phyloP scores from a whole-genome alignment of 495 filamentous ascomycete species.

The Xylaria acuta region DNA sequence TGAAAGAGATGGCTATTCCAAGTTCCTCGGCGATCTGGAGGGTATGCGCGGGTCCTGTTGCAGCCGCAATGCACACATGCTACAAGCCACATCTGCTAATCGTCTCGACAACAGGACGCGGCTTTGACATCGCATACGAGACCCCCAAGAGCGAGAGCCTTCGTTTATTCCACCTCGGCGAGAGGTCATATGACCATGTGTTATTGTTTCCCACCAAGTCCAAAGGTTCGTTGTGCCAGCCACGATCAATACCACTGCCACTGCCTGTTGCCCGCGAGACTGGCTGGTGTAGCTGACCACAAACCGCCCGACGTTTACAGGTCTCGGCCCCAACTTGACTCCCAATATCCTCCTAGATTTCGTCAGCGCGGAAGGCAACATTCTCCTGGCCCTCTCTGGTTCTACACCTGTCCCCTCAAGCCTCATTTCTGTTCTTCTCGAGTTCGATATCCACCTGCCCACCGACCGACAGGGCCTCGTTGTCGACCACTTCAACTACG shows the following conservation, averaged over 20 bases:
- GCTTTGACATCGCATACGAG: conserved; percentile 79
- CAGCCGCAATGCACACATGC: conserved; percentile 1
- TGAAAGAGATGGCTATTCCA: conserved; percentile 80
- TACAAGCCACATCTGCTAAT: conserved; percentile 31
- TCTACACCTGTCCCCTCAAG: conserved; percentile 74
- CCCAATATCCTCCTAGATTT: conserved; percentile 89
- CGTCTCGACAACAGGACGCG: conserved; percentile 64
- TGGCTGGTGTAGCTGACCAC: conserved; percentile 32
- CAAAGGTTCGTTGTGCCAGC: conserved; percentile 67
- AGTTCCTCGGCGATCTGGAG: conserved; percentile 81
- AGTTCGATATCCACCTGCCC: conserved; percentile 92
- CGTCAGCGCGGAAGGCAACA: conserved; percentile 88
- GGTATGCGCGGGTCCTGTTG: conserved; percentile 54
- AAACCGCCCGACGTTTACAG: conserved; percentile 52
- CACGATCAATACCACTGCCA: not conserved
- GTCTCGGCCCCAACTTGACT: conserved; percentile 85
- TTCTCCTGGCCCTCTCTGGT: conserved; percentile 85
- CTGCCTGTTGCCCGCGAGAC: not conserved
- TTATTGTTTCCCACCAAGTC: conserved; percentile 85
- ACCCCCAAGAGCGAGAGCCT: conserved; percentile 86
- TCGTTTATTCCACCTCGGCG: conserved; percentile 84
- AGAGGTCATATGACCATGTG: conserved; percentile 88
- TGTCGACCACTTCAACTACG: conserved; percentile 96
- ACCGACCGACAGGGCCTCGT: conserved; percentile 79
- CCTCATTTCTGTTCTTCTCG: conserved; percentile 82